Evolutionary conservation across 106 monocot genomes (phyloP).

Genomic region (Posidonia australis): DNA sequence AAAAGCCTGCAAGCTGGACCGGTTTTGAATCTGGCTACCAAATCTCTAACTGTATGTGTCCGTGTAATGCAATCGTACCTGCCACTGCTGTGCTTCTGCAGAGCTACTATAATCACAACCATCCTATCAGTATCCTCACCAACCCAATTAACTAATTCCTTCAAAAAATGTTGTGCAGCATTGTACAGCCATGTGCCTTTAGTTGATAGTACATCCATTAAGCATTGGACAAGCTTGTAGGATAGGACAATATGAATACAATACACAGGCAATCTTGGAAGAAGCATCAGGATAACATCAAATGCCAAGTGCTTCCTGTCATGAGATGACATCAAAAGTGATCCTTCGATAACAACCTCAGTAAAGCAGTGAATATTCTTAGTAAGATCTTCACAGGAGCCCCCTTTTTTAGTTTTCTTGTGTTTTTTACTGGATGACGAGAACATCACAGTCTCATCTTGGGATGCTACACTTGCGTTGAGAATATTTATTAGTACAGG

Average conservation of each 20-base stretch:
- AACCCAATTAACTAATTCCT: conserved; percentile 52
- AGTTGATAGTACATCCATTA: conserved; percentile 78
- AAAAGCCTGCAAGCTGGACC: conserved; percentile 47
- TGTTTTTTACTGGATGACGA: conserved; percentile 44
- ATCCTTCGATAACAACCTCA: conserved; percentile 78
- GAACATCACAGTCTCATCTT: conserved; percentile 18
- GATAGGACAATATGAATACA: conserved; percentile 57
- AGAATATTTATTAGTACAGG: conserved; percentile 50
- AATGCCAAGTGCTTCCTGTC: conserved; percentile 88
- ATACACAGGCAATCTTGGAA: conserved; percentile 56
- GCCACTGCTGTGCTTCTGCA: conserved; percentile 76
- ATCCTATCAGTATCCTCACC: conserved; percentile 44
- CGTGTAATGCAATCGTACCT: conserved; percentile 80
- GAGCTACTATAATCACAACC: conserved; percentile 44
- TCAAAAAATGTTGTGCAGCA: conserved; percentile 78
- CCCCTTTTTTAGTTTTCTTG: conserved; percentile 54
- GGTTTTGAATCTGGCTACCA: conserved; percentile 45
- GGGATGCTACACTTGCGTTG: conserved; percentile 22
- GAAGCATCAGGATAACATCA: conserved; percentile 49
- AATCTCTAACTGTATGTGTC: conserved; percentile 53
- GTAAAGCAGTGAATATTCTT: conserved; percentile 50
- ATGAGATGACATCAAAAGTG: conserved; percentile 83
- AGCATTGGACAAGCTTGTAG: conserved; percentile 71
- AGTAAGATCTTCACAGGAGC: conserved; percentile 39
- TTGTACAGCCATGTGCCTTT: conserved; percentile 57